Base-by-base conservation (phyloP, 192 early-diverging fungal species). In the Backusella luteola region DNA sequence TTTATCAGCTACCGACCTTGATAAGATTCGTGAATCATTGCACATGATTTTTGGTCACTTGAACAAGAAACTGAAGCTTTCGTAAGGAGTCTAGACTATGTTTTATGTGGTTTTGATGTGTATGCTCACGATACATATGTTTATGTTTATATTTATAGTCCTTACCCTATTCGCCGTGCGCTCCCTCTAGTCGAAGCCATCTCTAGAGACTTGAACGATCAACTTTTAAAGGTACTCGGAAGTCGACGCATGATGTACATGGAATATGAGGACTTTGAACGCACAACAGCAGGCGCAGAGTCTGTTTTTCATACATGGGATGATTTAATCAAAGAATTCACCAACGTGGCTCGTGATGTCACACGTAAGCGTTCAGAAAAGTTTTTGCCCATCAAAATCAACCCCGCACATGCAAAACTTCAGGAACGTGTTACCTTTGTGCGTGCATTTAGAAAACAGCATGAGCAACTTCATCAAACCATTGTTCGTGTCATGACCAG, bases 381-480 rank as follows among this genome's bases (percentile, higher is more conserved):
- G 84, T 96, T 97, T 78, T 88, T 99, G 38, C 94, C 93, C 4
- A 96, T 99, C 87, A 97, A 98, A 86, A 93, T 99, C 87, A 92
- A 89, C 49, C 89, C 92, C 1, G 94, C 95, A 11, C 98, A 99
- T 76, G 90, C 88, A 19, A 91, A 94, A 73, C 90, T 99, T 66
- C 96, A 99, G 85, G 98, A 99, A 81, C 91, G 98, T 70, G 82
- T 99, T 66, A 84, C 82, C 7, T 99, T 97, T 83, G 90, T 99
- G 39, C 89, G 92, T 59, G 87, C 89, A 78, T 99, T 99, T 88
- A 88, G 98, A 73, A 91, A 93, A 82, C 95, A 96, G 85, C 98
- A 99, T 80, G 96, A 98, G 83, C 96, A 99, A 86, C 89, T 99
- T n/a, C 92, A 96, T 78, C 90, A 93, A 78, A 99, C 98, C 9